Base-by-base conservation (phyloP, 352 stramenopile species). In the Peronospora farinosa region DNA sequence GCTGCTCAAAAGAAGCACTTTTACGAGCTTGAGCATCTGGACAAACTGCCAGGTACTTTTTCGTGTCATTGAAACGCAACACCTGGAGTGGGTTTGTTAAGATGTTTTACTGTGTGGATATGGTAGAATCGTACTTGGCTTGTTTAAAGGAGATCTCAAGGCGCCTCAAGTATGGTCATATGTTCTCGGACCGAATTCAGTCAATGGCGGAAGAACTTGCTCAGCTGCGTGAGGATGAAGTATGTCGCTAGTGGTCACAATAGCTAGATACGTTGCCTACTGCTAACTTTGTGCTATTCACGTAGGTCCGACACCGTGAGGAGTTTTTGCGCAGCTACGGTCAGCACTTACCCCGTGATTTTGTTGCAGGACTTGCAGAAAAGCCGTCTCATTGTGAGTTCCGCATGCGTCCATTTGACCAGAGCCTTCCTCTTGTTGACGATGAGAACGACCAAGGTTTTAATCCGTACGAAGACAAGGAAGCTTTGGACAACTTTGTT, bases 311-410 rank as follows among this genome's bases (percentile, higher is more conserved):
- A 48, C 65, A 85, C 36, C 74, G 84, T 19, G 81, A 94, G 28
- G 57, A 69, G 10, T 94, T 94, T 51, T 59, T 94, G 33, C 71
- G 65, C 2, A 80, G 65, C 46, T 89, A 72, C 65, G 84, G 84
- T 1, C 80, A 91, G 46, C 84, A 94, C 46, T 57, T 94, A 16
- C 84, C 81, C 10, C 79, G 81, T 12, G 79, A 92, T 53, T 89
- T 94, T 33, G 77, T 92, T 0, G 68, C 78, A 5, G 84, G 84
- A 4, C 57, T 94, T 16, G 82, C 79, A 1, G 84, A 94, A 52
- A 94, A 94, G 41, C 84, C 84, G 4, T 92, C 84, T 36, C 84
- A 94, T 54, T 94, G 84, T 53, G 82, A 91, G 40, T 90, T 94
- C 43, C 76, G 81, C 7, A 94, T 92, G 81, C 67, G 80, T 11